Evolutionary conservation across 106 monocot genomes (phyloP).

Genomic region (Triglochin maritima): DNA sequence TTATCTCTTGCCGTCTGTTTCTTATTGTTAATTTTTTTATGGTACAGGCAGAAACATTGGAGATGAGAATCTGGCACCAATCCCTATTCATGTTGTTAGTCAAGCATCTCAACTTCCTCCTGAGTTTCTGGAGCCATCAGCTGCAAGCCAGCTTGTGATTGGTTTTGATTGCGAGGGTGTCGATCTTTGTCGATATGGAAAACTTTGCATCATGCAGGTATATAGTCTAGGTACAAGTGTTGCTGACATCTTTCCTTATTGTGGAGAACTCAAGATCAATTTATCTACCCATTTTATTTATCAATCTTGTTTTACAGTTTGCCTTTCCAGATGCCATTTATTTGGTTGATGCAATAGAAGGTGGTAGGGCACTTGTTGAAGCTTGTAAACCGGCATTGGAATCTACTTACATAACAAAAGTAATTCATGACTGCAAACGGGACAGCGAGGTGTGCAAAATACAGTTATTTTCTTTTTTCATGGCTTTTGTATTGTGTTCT

Average conservation of each 20-base stretch:
- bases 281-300: too few relatives aligned
- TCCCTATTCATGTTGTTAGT: constrained; percentile 56
- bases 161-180: constrained; percentile 98
- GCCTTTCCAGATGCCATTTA: constrained; percentile 85
- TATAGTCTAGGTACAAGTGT: neutral
- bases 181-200: constrained; percentile 72
- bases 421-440: constrained; percentile 97
- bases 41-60: constrained; percentile 5
- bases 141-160: constrained; percentile 50
- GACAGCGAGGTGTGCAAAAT: constrained; percentile 61
- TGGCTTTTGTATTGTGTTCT: neutral
- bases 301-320: constrained; percentile 31
- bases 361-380: constrained; percentile 60
- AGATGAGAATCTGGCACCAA: constrained; percentile 13
- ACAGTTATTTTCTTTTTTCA: neutral
- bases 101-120: constrained; percentile 70
- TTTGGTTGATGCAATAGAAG: constrained; percentile 81
- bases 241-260: neutral
- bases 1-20: too few relatives aligned
- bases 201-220: constrained; percentile 95
- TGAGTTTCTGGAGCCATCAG: constrained; percentile 72
- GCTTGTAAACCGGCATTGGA: constrained; percentile 93
- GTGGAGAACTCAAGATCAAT: neutral
- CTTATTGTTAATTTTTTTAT: neutral
- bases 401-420: constrained; percentile 68